Base-by-base conservation (phyloP, 75 land plant genomes). In the Selaginella moellendorffii region DNA sequence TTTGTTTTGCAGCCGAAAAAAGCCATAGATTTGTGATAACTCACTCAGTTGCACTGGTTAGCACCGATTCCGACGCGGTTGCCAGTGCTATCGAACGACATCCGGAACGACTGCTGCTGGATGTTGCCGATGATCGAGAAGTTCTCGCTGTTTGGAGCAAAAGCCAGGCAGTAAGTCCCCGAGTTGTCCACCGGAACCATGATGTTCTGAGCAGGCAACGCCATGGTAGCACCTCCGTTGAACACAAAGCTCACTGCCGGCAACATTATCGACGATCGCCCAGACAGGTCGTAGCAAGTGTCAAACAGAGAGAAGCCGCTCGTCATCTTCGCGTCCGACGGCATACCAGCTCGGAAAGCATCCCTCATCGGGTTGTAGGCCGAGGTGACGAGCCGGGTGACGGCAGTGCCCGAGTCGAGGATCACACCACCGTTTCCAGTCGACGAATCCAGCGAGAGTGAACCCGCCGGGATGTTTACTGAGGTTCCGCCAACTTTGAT, bases 361-460 rank as follows among this genome's bases (percentile, higher is more conserved):
- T 86, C 80, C 1, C 84, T 67, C 1, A 86, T 65, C 18, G 90
- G 79, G 9, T 51, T 42, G 65, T 86, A 86, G 2, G 72, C 84
- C 10, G 24, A 14, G 0, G 64, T 51, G 20, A 78, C 81, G 0
- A 86, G 72, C 66, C 87, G 62, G 0, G 90, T 86, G 58, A 86
- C 84, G n/a, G 88, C 80, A 1, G 90, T 86, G 10, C 90, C 90
- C 0, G 87, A 77, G 65, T 86, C 90, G 64, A 86, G 66, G 1
- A 86, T 79, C 0, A 79, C 77, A 12, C 90, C 90, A 0, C 80
- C 87, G 30, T 61, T 36, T 0, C 87, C 90, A 8, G 10, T 36
- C 5, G 56, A 0, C 26, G 63, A 75, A 9, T 63, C 56, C 25
- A 80, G 9, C 25, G n/a, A 54, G 64, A 80, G 83, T 22, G 61